Evolutionary conservation across 331 rosid species (phyloP), one percentile per base, ranked within the genome.

Genomic region (Saraca asoca): DNA sequence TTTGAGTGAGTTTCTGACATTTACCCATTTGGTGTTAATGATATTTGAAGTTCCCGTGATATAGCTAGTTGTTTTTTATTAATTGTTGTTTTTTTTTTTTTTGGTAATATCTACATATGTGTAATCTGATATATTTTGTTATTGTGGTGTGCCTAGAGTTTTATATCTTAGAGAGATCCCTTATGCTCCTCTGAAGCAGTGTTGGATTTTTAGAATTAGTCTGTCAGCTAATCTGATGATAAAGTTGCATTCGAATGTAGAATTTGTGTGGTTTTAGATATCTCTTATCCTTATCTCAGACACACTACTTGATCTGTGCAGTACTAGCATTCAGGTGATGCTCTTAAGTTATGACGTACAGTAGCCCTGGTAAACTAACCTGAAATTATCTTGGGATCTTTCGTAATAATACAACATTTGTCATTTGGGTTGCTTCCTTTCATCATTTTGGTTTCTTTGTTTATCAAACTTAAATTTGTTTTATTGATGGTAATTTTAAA

Each of bases 371-470:
- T 68, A 12, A 7, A 1, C 35, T 66, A 31, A 7, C 48, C 16
- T 48, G 62, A 63, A 20, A 20, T 24, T 37, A 29, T 54, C 17
- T 12, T 42, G 18, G 55, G 59, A 24, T 50, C 31, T 61, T 70
- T 52, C 66, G 14, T 60, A 43, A 33, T 39, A 16, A 58, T 44
- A 44, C 15, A 56, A 57, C 13, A 29, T 48, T 69, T 44, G n/a
- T 63, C n/a, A 49, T 34, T 68, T 69, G 62, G 67, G 51, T 63
- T 50, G 55, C 62, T 63, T 61, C 58, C 62, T 57, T 56, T 62
- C 44, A 18, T 37, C 41, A 19, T 20, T 14, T 24, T 60, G 71
- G 45, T 46, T 63, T 73, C 51, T 45, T 73, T 64, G 33, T 29
- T 62, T 44, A 55, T 38, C 42, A 24, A 45, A 34, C 67, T 35